These are phyloP conservation scores for Heracleum sosnowskyi DNA, from an alignment of 129 eudicot species.

Conservation along the genomic window DNA sequence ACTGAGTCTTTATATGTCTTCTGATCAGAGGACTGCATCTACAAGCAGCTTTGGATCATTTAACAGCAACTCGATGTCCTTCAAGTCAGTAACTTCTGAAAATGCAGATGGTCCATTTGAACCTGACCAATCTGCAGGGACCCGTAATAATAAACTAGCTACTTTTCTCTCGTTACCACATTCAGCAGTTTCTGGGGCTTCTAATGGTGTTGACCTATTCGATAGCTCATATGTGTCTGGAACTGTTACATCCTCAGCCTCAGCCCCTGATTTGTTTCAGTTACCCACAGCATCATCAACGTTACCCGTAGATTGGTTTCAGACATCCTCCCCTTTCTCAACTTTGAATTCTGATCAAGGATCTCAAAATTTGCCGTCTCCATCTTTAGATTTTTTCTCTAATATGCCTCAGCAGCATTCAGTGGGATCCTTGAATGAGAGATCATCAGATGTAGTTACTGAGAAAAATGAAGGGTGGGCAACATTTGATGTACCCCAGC, in stretches of 20 bases:
- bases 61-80: conserved; percentile 35
- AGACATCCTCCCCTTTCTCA: conserved; percentile 35
- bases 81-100: conserved; percentile 34
- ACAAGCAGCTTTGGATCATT: conserved; percentile 42
- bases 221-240: conserved; percentile 36
- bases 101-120: conserved; percentile 21
- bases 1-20: conserved; percentile 16
- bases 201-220: conserved; percentile 50
- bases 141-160: conserved; percentile 15
- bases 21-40: conserved; percentile 46
- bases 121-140: conserved; percentile 22
- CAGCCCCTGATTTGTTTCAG: conserved; percentile 42
- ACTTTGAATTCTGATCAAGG: conserved; percentile 26
- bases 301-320: conserved; percentile 31
- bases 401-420: conserved; percentile 33
- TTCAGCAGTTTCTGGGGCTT: conserved; percentile 24
- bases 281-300: conserved; percentile 32
- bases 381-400: conserved; percentile 36
- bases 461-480: conserved; percentile 83
- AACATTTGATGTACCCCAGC: conserved; percentile 71
- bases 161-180: conserved; percentile 25
- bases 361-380: conserved; percentile 35
- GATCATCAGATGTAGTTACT: conserved; percentile 19
- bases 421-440: conserved; percentile 24
- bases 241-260: conserved; percentile 28